Base-by-base conservation (phyloP, 2,329 filamentous ascomycete species). In the Phialocephala subalpina region DNA sequence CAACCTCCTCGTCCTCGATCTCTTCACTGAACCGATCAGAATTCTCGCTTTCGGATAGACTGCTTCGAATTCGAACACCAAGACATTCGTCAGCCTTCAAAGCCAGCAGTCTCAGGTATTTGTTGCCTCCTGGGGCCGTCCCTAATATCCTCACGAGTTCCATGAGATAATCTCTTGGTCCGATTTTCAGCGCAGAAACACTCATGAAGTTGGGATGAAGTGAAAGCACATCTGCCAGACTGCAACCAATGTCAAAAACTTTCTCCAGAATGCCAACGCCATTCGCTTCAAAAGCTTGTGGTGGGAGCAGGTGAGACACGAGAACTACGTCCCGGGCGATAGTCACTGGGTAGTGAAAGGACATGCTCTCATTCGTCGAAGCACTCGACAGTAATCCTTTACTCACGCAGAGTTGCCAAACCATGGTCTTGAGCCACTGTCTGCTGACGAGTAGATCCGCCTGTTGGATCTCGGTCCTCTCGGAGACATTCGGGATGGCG, bases 321-420 rank as follows among this genome's bases (percentile, higher is more conserved):
- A 70, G 60, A 0, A 78, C 73, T 0, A 76, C 49, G 25, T 70
- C 68, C 16, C 68, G 60, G 9, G 86, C 86, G n/a, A 89, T 86
- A 22, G 86, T 82, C 40, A 89, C 81, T 0, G 86, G 86, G 64
- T 86, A 88, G 33, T 83, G 82, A 77, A 87, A 88, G 47, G 81
- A 84, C 82, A 88, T 84, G 52, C 86, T 83, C 60, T 82, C 82
- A 62, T 90, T 84, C 3, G 81, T 76, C 0, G 87, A 81, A 3
- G 83, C 81, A 49, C 85, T 87, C 40, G 87, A 89, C 18, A 91
- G 80, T 20, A 87, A 83, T 3, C 87, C 86, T 66, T 66, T 71
- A 18, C 55, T 67, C 14, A 71, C 64, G 29, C 66, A 70, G 3
- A 70, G 63, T 57, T 71, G 68, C 69, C 68, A 71, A n/a, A 71